phyloP scores from a whole-genome alignment of 1,139 yeast species.

The Debaryomyces fabryi region DNA sequence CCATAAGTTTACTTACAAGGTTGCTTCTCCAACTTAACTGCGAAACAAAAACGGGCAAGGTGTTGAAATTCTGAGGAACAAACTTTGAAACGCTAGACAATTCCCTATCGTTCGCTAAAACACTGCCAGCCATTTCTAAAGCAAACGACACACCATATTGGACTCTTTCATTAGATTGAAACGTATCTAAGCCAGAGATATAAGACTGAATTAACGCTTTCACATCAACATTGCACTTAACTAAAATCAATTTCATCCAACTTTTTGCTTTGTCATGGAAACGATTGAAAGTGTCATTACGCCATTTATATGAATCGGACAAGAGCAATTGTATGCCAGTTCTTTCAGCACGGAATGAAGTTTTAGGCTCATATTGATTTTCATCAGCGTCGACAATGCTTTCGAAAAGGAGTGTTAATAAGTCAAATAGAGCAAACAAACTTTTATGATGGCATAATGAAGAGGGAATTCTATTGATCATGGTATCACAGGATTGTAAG shows the following conservation, averaged over 20 bases:
- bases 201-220: constrained; percentile 80
- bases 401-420: constrained; percentile 74
- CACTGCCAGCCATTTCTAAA: constrained; percentile 78
- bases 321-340: constrained; percentile 63
- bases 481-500: constrained; percentile 70
- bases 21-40: constrained; percentile 77
- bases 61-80: constrained; percentile 44
- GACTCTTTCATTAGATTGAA: constrained; percentile 38
- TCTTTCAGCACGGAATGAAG: constrained; percentile 61
- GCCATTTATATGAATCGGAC: constrained; percentile 80
- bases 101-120: constrained; percentile 67
- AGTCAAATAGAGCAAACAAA: constrained; percentile 77
- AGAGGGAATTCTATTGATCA: constrained; percentile 75
- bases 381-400: constrained; percentile 86
- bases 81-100: constrained; percentile 35
- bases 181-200: constrained; percentile 52
- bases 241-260: constrained; percentile 65
- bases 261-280: constrained; percentile 60
- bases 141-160: constrained; percentile 90
- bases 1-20: constrained; percentile 44
- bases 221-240: constrained; percentile 67
- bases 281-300: constrained; percentile 65
- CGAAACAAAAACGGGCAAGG: constrained; percentile 73
- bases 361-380: constrained; percentile 82
- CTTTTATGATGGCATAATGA: constrained; percentile 75